Conservation (phyloP, 495 filamentous ascomycete species). For the Tuber melanosporum region DNA sequence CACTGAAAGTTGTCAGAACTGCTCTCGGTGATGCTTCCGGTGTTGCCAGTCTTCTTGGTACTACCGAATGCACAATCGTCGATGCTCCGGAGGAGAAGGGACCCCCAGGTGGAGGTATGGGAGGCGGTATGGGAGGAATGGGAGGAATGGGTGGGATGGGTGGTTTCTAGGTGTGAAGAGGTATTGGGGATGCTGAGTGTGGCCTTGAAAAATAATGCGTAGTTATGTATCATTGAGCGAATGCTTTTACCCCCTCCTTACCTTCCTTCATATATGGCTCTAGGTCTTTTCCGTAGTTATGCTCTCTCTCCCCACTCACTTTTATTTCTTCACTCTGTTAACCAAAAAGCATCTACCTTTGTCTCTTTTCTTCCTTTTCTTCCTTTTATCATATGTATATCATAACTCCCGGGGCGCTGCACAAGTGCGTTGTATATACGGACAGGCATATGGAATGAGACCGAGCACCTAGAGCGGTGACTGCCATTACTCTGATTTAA, state of each 20-base stretch:
- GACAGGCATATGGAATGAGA: not conserved
- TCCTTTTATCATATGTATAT: constrained; percentile 15
- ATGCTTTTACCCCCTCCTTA: constrained; percentile 42
- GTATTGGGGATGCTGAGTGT: constrained; percentile 40
- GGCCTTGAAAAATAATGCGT: constrained; percentile 47
- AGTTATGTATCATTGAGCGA: constrained; percentile 44
- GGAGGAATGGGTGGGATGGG: constrained; percentile 62
- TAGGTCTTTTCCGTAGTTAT: constrained; percentile 29
- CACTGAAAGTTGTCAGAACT: constrained; percentile 97
- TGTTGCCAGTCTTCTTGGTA: constrained; percentile 93
- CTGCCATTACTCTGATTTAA: not conserved
- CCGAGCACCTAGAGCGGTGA: not conserved
- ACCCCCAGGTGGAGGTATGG: constrained; percentile 53
- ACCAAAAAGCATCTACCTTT: constrained; percentile 22
- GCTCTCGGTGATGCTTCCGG: constrained; percentile 89
- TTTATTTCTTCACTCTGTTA: constrained; percentile 12
- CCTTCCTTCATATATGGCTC: constrained; percentile 39
- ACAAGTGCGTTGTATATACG: constrained; percentile 25
- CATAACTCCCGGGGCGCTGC: constrained; percentile 6
- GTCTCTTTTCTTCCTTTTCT: constrained; percentile 13
- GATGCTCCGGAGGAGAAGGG: constrained; percentile 93
- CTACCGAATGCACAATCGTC: constrained; percentile 94
- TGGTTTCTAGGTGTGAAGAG: constrained; percentile 41
- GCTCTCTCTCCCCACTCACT: constrained; percentile 31
- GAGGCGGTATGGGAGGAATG: constrained; percentile 65